phyloP scores from a whole-genome alignment of 2,329 filamentous ascomycete species.

The Ciborinia camelliae region DNA sequence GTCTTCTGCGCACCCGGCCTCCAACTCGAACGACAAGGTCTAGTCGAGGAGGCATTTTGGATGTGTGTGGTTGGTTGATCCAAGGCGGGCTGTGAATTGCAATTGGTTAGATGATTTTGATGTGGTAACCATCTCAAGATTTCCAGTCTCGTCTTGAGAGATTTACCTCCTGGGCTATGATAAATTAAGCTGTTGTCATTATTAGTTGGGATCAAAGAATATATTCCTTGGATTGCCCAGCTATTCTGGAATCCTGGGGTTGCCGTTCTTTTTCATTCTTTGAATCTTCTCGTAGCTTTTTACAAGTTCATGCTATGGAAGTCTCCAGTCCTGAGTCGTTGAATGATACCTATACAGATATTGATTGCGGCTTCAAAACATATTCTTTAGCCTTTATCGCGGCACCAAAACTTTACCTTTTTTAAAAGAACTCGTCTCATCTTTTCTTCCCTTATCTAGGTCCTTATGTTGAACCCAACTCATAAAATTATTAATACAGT shows the following conservation, averaged over 20 bases:
- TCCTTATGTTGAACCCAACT: no score
- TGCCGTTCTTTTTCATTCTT: neutral
- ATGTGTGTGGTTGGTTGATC: neutral
- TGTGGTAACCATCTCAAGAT: neutral
- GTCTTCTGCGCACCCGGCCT: neutral
- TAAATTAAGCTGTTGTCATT: neutral
- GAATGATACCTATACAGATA: neutral
- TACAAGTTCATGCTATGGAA: neutral
- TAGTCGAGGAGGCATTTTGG: constrained; percentile 1
- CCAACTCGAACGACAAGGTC: neutral
- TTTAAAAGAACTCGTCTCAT: no score
- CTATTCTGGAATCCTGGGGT: neutral
- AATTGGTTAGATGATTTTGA: neutral
- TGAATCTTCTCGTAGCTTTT: neutral
- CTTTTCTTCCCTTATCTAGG: no score
- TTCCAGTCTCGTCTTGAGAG: neutral
- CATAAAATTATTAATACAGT: no score
- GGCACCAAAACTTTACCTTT: no score
- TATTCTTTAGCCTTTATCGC: no score
- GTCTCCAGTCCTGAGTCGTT: neutral
- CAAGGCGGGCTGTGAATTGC: neutral
- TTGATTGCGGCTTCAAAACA: no score
- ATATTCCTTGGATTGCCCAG: neutral
- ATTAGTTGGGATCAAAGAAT: neutral
- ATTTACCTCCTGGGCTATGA: neutral